Evolutionary conservation across 768 basidiomycete genomes (phyloP).

Genomic region (Trametes meyenii): DNA sequence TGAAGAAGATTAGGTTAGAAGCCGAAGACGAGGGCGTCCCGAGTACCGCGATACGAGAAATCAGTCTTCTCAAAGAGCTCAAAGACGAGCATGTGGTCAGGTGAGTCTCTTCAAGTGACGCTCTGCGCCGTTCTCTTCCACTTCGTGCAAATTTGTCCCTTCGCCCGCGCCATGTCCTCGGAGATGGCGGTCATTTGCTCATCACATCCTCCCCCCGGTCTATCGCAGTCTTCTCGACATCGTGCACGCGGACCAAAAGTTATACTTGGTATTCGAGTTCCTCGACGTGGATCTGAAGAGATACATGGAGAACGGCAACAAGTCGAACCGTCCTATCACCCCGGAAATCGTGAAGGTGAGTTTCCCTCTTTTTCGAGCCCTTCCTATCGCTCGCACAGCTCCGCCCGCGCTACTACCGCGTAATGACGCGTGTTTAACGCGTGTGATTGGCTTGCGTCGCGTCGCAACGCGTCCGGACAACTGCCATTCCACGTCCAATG

Average conservation of each 20-base stretch:
- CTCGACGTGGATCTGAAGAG: constrained; percentile 95
- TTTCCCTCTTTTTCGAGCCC: constrained; percentile 5
- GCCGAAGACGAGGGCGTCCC: constrained; percentile 99
- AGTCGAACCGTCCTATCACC: constrained; percentile 69
- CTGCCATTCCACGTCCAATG: constrained; percentile 4
- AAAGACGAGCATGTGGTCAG: constrained; percentile 95
- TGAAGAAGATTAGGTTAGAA: constrained; percentile 98
- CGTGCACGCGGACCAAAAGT: constrained; percentile 94
- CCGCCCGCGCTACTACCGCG: not conserved
- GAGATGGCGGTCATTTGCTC: constrained; percentile 1
- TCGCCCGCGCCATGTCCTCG: constrained; percentile 3
- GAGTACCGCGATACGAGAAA: constrained; percentile 97
- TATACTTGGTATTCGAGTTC: constrained; percentile 98
- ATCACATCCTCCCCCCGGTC: not conserved
- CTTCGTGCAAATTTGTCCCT: constrained; percentile 4
- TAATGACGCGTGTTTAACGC: constrained; percentile 37
- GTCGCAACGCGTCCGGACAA: constrained; percentile 30
- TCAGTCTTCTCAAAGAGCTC: constrained; percentile 94
- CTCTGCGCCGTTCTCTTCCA: not conserved
- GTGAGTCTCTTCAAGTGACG: constrained; percentile 43
- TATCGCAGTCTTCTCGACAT: constrained; percentile 86
- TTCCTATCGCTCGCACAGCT: not conserved
- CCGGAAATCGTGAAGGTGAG: constrained; percentile 77
- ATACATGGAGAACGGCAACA: constrained; percentile 91
- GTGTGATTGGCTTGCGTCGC: constrained; percentile 29